Evolutionary conservation across 2,329 filamentous ascomycete genomes (phyloP), one percentile per base, ranked within the genome.

Genomic region (Talaromyces albobiverticillius): DNA sequence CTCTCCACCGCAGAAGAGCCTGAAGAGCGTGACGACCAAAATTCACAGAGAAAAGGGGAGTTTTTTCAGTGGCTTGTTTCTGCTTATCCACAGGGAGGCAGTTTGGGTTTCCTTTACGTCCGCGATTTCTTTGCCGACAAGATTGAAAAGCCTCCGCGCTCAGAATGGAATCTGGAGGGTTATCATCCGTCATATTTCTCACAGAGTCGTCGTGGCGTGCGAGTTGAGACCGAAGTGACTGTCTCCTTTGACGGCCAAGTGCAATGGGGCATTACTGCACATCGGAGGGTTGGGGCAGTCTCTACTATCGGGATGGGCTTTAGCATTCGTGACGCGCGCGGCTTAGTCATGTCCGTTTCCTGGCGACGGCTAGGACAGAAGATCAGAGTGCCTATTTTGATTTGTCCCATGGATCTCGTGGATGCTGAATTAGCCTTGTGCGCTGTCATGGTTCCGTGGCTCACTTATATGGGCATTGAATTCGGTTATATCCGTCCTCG

Each of bases 301-400:
- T 71, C 71, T 4, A 68, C 62, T 25, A 62, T 76, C 57, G 72
- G 72, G 0, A 56, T 76, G 16, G 71, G 69, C 2, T 58, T 76
- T 25, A 69, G 71, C 4, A 32, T 76, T n/a, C 61, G 69, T 31
- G 63, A 60, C 4, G 43, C 51, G 2, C 61, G 61, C 11, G 72
- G 74, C 4, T 62, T 76, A 9, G 61, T 69, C 42, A 65, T 74
- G 60, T 67, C 67, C 4, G 46, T 75, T 20, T 67, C 66, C 23
- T 76, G 74, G 73, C 68, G 59, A 32, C 62, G 74, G 53, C 62
- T 76, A 22, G 71, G 71, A 4, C 74, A 76, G 54, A 64, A 54
- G 9, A 66, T 76, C 51, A 67, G 63, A 38, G 31, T 76, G 13
- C 74, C 74, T 6, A 67, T 76, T 31, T 60, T 64, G 11, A 32